Percentiles rank a stretch among this genome's conserved stretches.
These are phyloP conservation scores for Exophiala viscosa DNA, from an alignment of 2,329 filamentous ascomycete genomes.

Conservation along the genomic window DNA sequence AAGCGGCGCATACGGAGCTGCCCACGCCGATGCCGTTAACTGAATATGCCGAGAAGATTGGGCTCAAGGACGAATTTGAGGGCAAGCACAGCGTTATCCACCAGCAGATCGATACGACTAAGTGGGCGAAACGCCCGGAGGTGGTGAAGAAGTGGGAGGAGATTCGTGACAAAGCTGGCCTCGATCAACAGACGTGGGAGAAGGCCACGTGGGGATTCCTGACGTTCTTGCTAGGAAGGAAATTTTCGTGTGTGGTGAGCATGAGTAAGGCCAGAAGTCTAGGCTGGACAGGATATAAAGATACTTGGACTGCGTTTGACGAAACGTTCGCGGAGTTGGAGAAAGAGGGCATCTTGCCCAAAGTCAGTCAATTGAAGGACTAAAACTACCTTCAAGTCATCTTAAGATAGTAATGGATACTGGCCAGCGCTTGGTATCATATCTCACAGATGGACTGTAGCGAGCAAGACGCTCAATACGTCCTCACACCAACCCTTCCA, in stretches of 20 bases:
- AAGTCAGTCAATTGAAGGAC: background rate
- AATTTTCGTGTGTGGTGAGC: slow-evolving; percentile 29
- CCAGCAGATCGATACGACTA: slow-evolving; percentile 39
- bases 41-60: slow-evolving; percentile 26
- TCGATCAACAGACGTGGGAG: slow-evolving; percentile 40
- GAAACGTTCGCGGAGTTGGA: slow-evolving; percentile 36
- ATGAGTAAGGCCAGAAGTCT: slow-evolving; percentile 47
- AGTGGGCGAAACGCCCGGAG: slow-evolving; percentile 40
- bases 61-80: slow-evolving; percentile 26
- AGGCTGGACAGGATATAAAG: slow-evolving; percentile 43
- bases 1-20: slow-evolving; percentile 19
- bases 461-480: slow-evolving; percentile 17
- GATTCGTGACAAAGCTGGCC: slow-evolving; percentile 34
- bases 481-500: slow-evolving; percentile 24
- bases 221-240: slow-evolving; percentile 42
- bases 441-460: background rate
- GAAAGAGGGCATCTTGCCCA: slow-evolving; percentile 29
- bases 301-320: slow-evolving; percentile 39
- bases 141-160: slow-evolving; percentile 39
- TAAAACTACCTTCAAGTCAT: background rate
- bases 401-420: background rate
- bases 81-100: slow-evolving; percentile 30
- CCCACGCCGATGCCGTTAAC: slow-evolving; percentile 27
- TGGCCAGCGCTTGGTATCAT: background rate
- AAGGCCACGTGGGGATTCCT: slow-evolving; percentile 46